A percentile compares a stretch with the other conserved stretches of the same genome.
phyloP scores from a whole-genome alignment of 257 asterid species.

The Ajuga chamaepitys region DNA sequence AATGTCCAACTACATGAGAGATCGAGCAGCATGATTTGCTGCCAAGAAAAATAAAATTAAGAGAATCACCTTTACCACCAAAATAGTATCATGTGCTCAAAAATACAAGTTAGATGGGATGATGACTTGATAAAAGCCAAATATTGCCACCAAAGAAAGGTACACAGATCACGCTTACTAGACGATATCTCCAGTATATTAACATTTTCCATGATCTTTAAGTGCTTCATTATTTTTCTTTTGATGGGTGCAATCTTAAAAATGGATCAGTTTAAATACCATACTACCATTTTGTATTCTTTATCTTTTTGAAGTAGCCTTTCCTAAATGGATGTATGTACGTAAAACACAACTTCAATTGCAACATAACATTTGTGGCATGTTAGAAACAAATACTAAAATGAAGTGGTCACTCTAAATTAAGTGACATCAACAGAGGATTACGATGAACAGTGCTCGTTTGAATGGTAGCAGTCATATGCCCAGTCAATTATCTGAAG shows the following conservation, averaged over 20 bases:
- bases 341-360: neutral
- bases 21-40: conserved; percentile 99
- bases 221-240: neutral
- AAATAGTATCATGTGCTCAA: neutral
- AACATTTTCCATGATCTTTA: neutral
- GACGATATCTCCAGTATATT: neutral
- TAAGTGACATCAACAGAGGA: neutral
- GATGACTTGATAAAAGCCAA: neutral
- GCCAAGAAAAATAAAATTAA: conserved; percentile 20
- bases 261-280: neutral
- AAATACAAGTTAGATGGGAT: neutral
- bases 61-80: conserved; percentile 2
- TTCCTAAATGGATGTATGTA: neutral
- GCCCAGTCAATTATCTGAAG: neutral
- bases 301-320: neutral
- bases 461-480: neutral
- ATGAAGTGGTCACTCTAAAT: neutral
- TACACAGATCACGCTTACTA: neutral
- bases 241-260: neutral
- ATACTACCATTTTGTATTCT: neutral
- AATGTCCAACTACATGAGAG: conserved; percentile 93
- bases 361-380: neutral
- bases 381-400: conserved; percentile 5
- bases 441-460: neutral
- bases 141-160: neutral